Evolutionary conservation across 768 basidiomycete species (phyloP).

Genomic region (Suillus decipiens): DNA sequence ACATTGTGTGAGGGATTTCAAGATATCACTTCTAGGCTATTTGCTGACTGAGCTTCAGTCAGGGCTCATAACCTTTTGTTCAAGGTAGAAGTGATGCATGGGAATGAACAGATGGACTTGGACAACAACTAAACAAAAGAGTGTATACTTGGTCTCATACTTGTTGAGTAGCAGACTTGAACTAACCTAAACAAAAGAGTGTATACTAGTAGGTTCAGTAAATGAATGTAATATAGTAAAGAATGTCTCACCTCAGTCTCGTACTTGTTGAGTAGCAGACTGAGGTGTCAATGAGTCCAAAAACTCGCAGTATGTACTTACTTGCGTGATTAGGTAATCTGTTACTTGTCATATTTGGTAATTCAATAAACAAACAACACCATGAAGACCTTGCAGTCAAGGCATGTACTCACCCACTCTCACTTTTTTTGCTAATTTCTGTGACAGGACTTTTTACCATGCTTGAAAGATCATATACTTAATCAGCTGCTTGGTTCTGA

Average conservation of each 20-base stretch:
- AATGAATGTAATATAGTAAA: background rate
- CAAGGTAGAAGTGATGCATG: too few relatives aligned
- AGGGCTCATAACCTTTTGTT: too few relatives aligned
- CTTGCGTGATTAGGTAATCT: background rate
- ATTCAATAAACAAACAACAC: background rate
- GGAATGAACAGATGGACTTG: too few relatives aligned
- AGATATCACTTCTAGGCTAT: too few relatives aligned
- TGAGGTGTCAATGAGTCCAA: too few relatives aligned
- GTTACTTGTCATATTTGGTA: background rate
- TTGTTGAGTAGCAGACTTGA: background rate
- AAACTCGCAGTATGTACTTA: background rate
- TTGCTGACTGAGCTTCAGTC: too few relatives aligned
- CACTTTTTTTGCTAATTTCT: background rate
- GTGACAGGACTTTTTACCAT: constrained; percentile 34
- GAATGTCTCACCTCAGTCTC: background rate
- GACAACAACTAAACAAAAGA: background rate
- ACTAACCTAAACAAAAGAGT: background rate
- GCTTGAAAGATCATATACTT: constrained; percentile 16
- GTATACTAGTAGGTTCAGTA: background rate
- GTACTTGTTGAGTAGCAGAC: too few relatives aligned
- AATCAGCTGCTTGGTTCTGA: constrained; percentile 4
- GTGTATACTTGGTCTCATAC: background rate
- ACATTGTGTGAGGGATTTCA: too few relatives aligned
- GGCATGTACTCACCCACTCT: constrained; percentile 5
- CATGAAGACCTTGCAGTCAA: constrained; percentile 31